These are phyloP conservation scores for Triticum monococcum DNA, from an alignment of 176 grass and related monocot genomes.

Conservation along the genomic window DNA sequence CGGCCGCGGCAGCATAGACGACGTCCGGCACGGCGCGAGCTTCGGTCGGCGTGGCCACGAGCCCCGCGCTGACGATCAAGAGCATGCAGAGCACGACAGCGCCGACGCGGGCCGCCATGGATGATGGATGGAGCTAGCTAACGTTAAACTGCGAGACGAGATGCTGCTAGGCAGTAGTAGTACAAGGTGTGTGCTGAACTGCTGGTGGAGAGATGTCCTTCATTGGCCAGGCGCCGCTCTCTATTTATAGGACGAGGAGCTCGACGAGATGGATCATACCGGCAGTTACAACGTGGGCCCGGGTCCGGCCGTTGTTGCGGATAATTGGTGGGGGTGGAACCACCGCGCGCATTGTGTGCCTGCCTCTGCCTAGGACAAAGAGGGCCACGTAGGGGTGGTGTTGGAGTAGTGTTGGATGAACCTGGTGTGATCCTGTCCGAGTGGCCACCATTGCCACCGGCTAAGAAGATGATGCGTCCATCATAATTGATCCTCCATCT, in stretches of 20 bases:
- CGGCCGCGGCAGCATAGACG: neutral
- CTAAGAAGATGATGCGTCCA: neutral
- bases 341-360: constrained; percentile 26
- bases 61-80: constrained; percentile 31
- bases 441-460: constrained; percentile 24
- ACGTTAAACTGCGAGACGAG: neutral
- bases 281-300: constrained; percentile 28
- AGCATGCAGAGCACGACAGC: constrained; percentile 28
- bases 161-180: neutral
- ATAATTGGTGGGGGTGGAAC: constrained; percentile 21
- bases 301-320: constrained; percentile 7
- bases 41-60: constrained; percentile 6
- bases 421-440: neutral
- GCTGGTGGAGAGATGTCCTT: neutral
- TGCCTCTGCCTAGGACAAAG: neutral
- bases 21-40: neutral
- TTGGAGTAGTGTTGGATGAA: neutral
- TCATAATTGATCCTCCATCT: neutral
- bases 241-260: constrained; percentile 29
- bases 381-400: neutral
- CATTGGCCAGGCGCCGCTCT: constrained; percentile 29
- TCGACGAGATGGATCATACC: neutral
- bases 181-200: neutral
- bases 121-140: neutral
- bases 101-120: constrained; percentile 29